These are phyloP conservation scores for Sarocladiaceae sp. DNA, from an alignment of 2,329 filamentous ascomycete genomes.

Conservation along the genomic window DNA sequence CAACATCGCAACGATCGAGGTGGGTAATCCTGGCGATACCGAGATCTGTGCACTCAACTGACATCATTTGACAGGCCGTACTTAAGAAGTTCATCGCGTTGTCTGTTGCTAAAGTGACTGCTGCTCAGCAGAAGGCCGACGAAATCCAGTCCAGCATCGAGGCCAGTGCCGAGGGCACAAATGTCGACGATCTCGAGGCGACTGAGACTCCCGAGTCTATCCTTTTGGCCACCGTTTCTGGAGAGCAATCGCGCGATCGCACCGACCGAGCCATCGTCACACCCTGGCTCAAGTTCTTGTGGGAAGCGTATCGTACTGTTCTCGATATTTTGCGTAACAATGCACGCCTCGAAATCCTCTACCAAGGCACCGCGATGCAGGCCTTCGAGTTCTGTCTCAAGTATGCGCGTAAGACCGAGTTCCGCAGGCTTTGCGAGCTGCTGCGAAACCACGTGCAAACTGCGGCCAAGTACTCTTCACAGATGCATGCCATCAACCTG, in stretches of 20 bases:
- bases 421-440: slow-evolving; percentile 95
- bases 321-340: slow-evolving; percentile 99
- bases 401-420: slow-evolving; percentile 98
- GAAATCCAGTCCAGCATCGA: slow-evolving; percentile 88
- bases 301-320: slow-evolving; percentile 98
- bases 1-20: slow-evolving; percentile 96
- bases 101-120: slow-evolving; percentile 91
- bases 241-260: slow-evolving; percentile 94
- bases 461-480: slow-evolving; percentile 95
- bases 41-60: not conserved
- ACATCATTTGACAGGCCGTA: slow-evolving; percentile 58
- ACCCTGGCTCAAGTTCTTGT: slow-evolving; percentile 98
- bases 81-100: slow-evolving; percentile 98
- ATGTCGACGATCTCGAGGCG: slow-evolving; percentile 92
- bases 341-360: slow-evolving; percentile 93
- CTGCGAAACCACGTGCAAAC: slow-evolving; percentile 98
- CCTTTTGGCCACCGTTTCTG: slow-evolving; percentile 93
- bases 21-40: slow-evolving; percentile 34
- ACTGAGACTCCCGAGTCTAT: slow-evolving; percentile 98
- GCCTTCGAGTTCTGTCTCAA: slow-evolving; percentile 99
- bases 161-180: slow-evolving; percentile 58
- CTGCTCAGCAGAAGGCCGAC: slow-evolving; percentile 92
- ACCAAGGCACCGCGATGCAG: slow-evolving; percentile 96
- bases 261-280: slow-evolving; percentile 98
- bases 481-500: slow-evolving; percentile 99